Base-by-base conservation (phyloP, 2,329 filamentous ascomycete genomes). In the Parafenestella ontariensis region DNA sequence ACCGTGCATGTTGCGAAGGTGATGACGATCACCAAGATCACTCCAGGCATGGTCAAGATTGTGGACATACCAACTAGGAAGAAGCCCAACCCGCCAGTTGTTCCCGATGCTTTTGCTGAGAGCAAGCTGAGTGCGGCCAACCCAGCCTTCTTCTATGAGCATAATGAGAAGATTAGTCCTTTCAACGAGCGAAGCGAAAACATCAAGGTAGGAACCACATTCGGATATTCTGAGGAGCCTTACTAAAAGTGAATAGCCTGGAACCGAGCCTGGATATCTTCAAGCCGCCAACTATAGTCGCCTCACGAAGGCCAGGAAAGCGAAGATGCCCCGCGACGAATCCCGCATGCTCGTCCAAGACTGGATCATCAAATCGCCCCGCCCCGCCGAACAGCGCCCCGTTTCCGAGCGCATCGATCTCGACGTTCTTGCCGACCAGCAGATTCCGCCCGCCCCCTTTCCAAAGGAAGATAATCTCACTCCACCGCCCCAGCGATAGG, bases 381-480 rank as follows among this genome's bases (percentile, higher is more conserved):
- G 63, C 21, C 49, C 39, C n/a, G 41, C 51, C 1, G 49, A 60
- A 34, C 63, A 67, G 45, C 59, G 57, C 9, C 62, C 62, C 6
- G 5, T 65, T 6, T 63, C 61, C 1, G 61, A 57, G 24, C 59
- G 53, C 24, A 41, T 58, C 40, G 65, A 69, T 15, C 31, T 44
- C 2, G 61, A 66, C 29, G 58, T 67, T 5, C 49, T 61, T n/a
- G 56, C 56, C 4, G 64, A 68, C 34, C 60, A 64, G 15, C 52
- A 62, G 36, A 58, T 56, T 7, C 59, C 64, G 9, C 64, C 64
- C 15, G 62, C 61, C 6, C 56, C 66, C 1, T 56, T 66, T 5
- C 62, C 61, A 8, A 68, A 66, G 28, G 54, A 54, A 26, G 54
- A 46, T 10, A 42, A 39, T 21, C 24, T 46, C 6, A 26, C 46